Evolutionary conservation across 371 early-diverging fungal species (phyloP).

Genomic region (Mortierella sp.): DNA sequence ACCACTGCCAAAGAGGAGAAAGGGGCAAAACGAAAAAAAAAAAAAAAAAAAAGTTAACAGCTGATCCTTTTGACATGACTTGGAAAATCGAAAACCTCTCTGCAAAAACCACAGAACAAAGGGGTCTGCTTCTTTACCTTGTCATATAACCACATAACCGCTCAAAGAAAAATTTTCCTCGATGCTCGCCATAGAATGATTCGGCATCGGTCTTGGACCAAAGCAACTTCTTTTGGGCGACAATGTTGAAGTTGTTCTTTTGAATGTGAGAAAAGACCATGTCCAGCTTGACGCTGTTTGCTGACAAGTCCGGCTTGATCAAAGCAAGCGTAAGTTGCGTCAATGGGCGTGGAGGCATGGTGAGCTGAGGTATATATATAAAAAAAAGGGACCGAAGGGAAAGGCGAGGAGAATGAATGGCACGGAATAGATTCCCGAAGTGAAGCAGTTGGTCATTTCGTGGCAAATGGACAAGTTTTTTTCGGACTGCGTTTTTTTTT

Average conservation of each 20-base stretch:
- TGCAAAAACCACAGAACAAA: slow-evolving; percentile 3
- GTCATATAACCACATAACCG: slow-evolving; percentile 78
- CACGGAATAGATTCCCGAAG: background rate
- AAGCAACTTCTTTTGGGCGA: slow-evolving; percentile 56
- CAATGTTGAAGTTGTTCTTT: slow-evolving; percentile 59
- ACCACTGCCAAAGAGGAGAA: slow-evolving; percentile 54
- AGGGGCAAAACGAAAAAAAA: background rate
- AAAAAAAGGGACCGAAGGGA: slow-evolving; percentile 1
- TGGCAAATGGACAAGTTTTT: background rate
- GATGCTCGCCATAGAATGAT: slow-evolving; percentile 72
- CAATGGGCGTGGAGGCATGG: slow-evolving; percentile 45
- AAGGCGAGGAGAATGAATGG: slow-evolving; percentile 5
- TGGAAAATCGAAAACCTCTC: background rate
- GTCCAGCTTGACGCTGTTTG: slow-evolving; percentile 57
- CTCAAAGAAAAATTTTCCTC: slow-evolving; percentile 73
- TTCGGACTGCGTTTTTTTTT: slow-evolving; percentile 4
- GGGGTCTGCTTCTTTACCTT: slow-evolving; percentile 53
- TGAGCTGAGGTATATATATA: no score
- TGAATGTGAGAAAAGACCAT: slow-evolving; percentile 53
- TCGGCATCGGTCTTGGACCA: slow-evolving; percentile 75
- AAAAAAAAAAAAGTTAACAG: background rate
- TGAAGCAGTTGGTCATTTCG: background rate
- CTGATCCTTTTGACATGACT: no score
- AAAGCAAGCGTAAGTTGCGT: slow-evolving; percentile 74
- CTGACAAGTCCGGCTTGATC: slow-evolving; percentile 82